phyloP scores from a whole-genome alignment of 2,329 filamentous ascomycete species.

The Rachicladosporium sp. region DNA sequence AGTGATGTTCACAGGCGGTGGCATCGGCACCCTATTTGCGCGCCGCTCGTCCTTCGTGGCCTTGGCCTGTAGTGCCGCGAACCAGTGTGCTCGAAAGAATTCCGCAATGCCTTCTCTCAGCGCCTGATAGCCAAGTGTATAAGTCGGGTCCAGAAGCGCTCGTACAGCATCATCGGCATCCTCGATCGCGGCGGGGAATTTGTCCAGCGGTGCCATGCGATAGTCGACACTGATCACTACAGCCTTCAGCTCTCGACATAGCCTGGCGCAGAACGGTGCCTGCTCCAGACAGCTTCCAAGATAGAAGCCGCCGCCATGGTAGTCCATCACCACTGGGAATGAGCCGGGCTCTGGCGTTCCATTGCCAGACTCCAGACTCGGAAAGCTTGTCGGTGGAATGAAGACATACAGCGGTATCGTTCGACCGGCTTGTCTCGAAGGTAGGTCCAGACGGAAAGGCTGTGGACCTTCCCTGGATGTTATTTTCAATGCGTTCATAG shows the following conservation, averaged over 20 bases:
- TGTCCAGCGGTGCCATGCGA: constrained; percentile 34
- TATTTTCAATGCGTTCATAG: constrained; percentile 8
- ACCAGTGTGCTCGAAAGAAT: constrained; percentile 8
- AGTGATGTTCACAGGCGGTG: constrained; percentile 8
- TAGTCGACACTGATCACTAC: constrained; percentile 38
- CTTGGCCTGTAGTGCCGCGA: constrained; percentile 3
- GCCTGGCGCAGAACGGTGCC: constrained; percentile 35
- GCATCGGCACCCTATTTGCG: constrained; percentile 5
- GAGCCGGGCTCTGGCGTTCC: constrained; percentile 8
- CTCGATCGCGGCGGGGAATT: constrained; percentile 36
- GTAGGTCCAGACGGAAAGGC: constrained; percentile 29
- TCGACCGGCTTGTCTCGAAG: constrained; percentile 24
- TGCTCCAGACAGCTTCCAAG: constrained; percentile 33
- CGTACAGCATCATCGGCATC: constrained; percentile 36
- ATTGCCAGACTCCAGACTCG: constrained; percentile 6
- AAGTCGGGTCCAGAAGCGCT: constrained; percentile 28
- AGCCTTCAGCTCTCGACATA: constrained; percentile 30
- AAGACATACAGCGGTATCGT: constrained; percentile 31
- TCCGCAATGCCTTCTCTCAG: constrained; percentile 23
- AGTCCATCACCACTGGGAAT: constrained; percentile 30
- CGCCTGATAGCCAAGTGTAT: constrained; percentile 20
- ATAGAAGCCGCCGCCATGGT: constrained; percentile 33
- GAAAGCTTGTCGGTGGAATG: constrained; percentile 25
- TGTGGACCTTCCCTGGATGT: constrained; percentile 31
- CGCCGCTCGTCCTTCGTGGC: constrained; percentile 8